A percentile compares a stretch with the other conserved stretches of the same genome.
These are phyloP conservation scores for Globisporangium heterothallicum DNA, from an alignment of 352 stramenopile species.

Conservation along the genomic window DNA sequence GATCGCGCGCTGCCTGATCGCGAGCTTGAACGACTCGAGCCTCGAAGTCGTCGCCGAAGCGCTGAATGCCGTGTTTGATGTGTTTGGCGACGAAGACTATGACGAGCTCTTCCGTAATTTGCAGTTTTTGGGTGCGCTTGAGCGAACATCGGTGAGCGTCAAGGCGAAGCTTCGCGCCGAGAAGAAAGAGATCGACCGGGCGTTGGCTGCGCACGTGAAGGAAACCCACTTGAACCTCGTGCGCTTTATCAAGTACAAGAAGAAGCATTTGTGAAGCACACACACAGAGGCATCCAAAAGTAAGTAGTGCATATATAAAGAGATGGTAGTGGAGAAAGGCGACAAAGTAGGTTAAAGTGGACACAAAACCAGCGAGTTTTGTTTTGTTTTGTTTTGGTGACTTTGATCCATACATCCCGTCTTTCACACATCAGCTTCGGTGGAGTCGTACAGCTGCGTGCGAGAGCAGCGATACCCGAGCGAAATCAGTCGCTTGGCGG, in stretches of 20 bases:
- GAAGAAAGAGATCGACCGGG: constrained; percentile 72
- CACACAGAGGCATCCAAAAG: not conserved
- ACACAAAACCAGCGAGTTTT: not conserved
- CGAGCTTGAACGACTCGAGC: constrained; percentile 56
- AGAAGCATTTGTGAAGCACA: constrained; percentile 63
- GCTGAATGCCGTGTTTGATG: constrained; percentile 83
- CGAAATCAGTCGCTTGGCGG: constrained; percentile 54
- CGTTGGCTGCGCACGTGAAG: constrained; percentile 77
- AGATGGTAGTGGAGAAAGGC: not conserved
- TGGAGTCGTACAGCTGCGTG: constrained; percentile 66
- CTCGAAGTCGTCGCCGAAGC: constrained; percentile 82
- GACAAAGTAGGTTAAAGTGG: not conserved
- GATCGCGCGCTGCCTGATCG: constrained; percentile 56
- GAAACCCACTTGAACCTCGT: constrained; percentile 83
- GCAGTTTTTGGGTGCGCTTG: constrained; percentile 57
- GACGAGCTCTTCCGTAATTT: constrained; percentile 65
- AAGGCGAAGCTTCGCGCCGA: constrained; percentile 76
- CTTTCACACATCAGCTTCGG: not conserved
- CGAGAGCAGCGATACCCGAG: constrained; percentile 66
- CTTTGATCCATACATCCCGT: not conserved
- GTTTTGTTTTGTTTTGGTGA: not conserved
- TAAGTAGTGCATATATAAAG: constrained; percentile 3
- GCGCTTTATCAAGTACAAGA: constrained; percentile 91
- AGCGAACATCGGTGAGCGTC: constrained; percentile 51
- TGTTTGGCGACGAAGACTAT: constrained; percentile 80